Base-by-base conservation (phyloP, 1,139 yeast species). In the Chernovozyma sophiae-reginae region DNA sequence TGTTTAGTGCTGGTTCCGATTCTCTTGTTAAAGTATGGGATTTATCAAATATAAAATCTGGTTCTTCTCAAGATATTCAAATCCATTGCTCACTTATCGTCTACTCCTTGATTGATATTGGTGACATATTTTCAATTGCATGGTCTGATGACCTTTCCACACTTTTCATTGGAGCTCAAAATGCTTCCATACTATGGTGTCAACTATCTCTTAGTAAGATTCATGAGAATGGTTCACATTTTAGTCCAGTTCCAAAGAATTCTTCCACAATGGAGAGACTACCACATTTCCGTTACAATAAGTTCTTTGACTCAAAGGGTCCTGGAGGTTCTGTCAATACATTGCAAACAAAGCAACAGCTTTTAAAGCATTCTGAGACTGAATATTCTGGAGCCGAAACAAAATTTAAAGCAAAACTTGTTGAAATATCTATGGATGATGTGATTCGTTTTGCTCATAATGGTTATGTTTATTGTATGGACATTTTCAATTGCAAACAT, bases 1-100 rank as follows among this genome's bases (percentile, higher is more conserved):
- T 92, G 36, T 84, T 92, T 50, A 79, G 92, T 26, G 96, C 95
- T 1, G 95, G 96, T 1, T 81, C 94, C 3, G 98, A 92, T 56
- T 87, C 97, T 2, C 65, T 90, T 34, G 83, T 92, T 24, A 84
- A 87, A 51, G 80, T 87, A 0, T 92, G 96, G 94, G 79, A 82
- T 42, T 62, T 86, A 23, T 60, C 47, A 3, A 17, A 17, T 3
- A 14, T 13, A 18, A 18, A 28, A 17, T 11, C 10, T 15, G 11
- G 12, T 41, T 39, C 10, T 32, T 35, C 31, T 6, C 31, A 28
- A 28, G 24, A 33, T 14, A 15, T 19, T 22, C 39, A 44, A 54
- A 41, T 46, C 27, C 43, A 45, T 16, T 67, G 84, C 62, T 57
- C 72, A 64, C 31, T 83, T 50, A 82, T 95, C 1, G 76, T 90